Percentiles rank a stretch among this genome's conserved stretches.
Conservation (phyloP, 495 filamentous ascomycete species). For the Oidiodendron maius region DNA sequence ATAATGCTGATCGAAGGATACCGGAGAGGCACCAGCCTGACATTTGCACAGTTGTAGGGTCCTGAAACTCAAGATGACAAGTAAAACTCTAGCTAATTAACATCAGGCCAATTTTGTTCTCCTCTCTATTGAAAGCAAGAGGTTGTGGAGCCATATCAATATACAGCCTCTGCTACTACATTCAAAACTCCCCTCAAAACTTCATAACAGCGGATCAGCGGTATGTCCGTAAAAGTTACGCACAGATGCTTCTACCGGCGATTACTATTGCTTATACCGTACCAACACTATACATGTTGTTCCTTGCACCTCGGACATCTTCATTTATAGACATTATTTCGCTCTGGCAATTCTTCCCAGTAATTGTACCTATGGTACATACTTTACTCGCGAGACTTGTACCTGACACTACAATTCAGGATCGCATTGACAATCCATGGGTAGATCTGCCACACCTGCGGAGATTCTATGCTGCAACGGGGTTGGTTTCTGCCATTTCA, state of each 20-base stretch:
- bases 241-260: conserved; percentile 28
- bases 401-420: conserved; percentile 6
- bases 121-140: conserved; percentile 26
- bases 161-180: conserved; percentile 30
- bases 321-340: conserved; percentile 24
- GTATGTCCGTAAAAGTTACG: conserved; percentile 18
- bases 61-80: too few species aligned
- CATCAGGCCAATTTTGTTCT: conserved; percentile 24
- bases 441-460: conserved; percentile 18
- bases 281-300: conserved; percentile 28
- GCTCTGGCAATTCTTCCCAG: conserved; percentile 32
- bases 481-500: neutral
- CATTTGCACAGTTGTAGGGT: too few species aligned
- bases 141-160: conserved; percentile 31
- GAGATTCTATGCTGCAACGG: conserved; percentile 15
- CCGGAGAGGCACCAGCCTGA: conserved; percentile 10
- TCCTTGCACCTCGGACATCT: conserved; percentile 15
- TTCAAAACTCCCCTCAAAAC: conserved; percentile 19
- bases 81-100: too few species aligned
- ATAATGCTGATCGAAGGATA: conserved; percentile 14
- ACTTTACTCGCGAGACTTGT: conserved; percentile 7
- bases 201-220: conserved; percentile 25
- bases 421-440: conserved; percentile 2
- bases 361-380: conserved; percentile 23
- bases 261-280: conserved; percentile 26